Conservation (phyloP, 2,329 filamentous ascomycete genomes). For the Aspergillus bombycis region DNA sequence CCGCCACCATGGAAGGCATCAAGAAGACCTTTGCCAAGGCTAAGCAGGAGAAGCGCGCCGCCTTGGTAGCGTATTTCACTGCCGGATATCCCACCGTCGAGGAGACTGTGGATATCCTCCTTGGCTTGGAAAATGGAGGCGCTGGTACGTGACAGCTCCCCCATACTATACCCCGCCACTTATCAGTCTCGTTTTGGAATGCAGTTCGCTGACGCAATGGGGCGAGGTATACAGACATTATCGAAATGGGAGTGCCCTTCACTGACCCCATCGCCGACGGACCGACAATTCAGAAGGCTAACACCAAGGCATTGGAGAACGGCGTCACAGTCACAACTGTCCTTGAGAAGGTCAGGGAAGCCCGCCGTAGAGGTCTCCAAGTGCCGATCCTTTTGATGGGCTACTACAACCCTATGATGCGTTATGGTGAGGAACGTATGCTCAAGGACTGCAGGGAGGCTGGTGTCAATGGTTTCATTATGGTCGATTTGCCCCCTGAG, state of each 20-base stretch:
- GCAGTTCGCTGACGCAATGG: neutral
- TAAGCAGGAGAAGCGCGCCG: conserved; percentile 66
- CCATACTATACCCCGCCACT: conserved; percentile 1
- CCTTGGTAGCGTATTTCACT: conserved; percentile 94
- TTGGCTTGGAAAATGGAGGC: conserved; percentile 90
- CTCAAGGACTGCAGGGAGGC: conserved; percentile 80
- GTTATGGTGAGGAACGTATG: conserved; percentile 90
- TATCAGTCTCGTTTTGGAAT: neutral
- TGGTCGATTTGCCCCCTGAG: conserved; percentile 95
- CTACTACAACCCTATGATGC: conserved; percentile 95
- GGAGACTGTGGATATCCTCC: conserved; percentile 79
- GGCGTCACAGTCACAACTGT: conserved; percentile 81
- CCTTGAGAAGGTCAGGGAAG: conserved; percentile 80
- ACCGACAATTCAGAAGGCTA: conserved; percentile 93
- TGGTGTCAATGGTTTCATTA: conserved; percentile 93
- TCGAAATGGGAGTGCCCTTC: conserved; percentile 95
- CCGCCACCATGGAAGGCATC: conserved; percentile 53
- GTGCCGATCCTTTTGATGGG: conserved; percentile 93
- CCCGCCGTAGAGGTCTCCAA: conserved; percentile 74
- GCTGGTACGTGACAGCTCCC: conserved; percentile 62
- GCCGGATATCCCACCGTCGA: conserved; percentile 86
- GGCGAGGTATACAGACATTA: conserved; percentile 68
- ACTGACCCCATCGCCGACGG: conserved; percentile 98
- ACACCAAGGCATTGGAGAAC: conserved; percentile 86
- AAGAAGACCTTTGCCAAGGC: conserved; percentile 61